Base-by-base conservation (phyloP, 306 rosid genomes). In the Quercus glauca region DNA sequence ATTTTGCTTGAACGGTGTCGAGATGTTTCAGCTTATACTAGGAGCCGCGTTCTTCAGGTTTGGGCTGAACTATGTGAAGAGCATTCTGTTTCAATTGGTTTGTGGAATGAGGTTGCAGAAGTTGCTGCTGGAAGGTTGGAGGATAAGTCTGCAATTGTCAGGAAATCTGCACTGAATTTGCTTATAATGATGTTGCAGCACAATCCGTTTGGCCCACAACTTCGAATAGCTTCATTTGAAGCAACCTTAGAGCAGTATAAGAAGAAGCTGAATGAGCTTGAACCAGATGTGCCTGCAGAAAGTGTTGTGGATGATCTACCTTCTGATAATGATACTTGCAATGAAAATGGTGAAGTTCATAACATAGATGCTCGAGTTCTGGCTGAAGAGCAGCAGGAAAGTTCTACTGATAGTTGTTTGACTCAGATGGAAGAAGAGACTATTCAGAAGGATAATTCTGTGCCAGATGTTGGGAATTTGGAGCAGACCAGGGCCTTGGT, bases 401-500 rank as follows among this genome's bases (percentile, higher is more conserved):
- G 97, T 83, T 73, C 84, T 75, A 81, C 92, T 73, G 97, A 91
- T 80, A 92, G 92, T 85, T 94, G 82, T 67, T 56, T 89, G 83
- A 76, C 91, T 79, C 86, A 90, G 76, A 80, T 52, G 56, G 91
- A 86, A 80, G 92, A 86, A 63, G 78, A 28, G 52, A 69, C 63
- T 64, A 73, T 74, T 83, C 85, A 87, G 86, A 91, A 86, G 85
- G 89, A 87, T 76, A 88, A 79, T 82, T 65, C 81, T 75, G 87
- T 90, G 80, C 94, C 96, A 31, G 99, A 94, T 78, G 89, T 94
- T 80, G 97, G 99, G 80, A 94, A 90, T 81, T 82, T 92, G 87
- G 99, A 94, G 87, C 97, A 94, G 87, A 94, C 94, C 12, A 91
- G 97, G 88, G 99, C 95, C 63, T 87, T 94, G 88, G 97, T 94